Evolutionary conservation across 768 basidiomycete species (phyloP), one percentile per base, ranked within the genome.

Genomic region (Serendipita sp.): DNA sequence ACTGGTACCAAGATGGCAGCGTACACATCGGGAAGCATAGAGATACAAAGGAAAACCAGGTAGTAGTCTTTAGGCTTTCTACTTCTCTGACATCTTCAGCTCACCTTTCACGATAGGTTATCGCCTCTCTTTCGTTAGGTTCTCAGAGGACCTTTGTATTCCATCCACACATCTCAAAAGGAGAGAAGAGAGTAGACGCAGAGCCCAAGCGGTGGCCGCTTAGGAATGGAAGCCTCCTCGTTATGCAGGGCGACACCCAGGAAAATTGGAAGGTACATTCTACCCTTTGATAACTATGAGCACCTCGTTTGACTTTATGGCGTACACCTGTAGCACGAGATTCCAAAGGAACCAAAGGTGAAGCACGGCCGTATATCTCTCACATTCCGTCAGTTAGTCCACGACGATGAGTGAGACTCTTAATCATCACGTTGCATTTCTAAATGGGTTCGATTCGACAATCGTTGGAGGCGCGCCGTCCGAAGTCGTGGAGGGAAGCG

Each of bases 161-260:
- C 67, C 68, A 70, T 11, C 75, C 75, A 7, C 62, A 65, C n/a
- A 61, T 58, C 30, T 58, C 53, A 24, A 58, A 58, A n/a, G 53
- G 53, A 31, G 53, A 58, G 53, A 58, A 58, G n/a, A 58, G 63
- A 17, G 61, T 53, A 65, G 60, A n/a, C 65, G 65, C 62, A 13
- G 61, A 64, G 22, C 56, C 68, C 38, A 68, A 68, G 61, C 70
- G 68, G 24, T 74, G 70, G 69, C 63, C 61, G 42, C 69, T 76
- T 16, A 69, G 56, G 11, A 72, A 72, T 44, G 76, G 76, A 5
- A 75, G 75, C 56, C 65, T 77, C 34, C 64, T 76, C 9, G 69
- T 76, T 31, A 77, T 77, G 76, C 73, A 75, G 63, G 75, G 75
- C 26, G 63, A 67, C 17, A 77, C 75, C 2, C 76, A 77, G 64